Conservation (phyloP, 176 grass and related monocot species). For the Triticum timopheevii region DNA sequence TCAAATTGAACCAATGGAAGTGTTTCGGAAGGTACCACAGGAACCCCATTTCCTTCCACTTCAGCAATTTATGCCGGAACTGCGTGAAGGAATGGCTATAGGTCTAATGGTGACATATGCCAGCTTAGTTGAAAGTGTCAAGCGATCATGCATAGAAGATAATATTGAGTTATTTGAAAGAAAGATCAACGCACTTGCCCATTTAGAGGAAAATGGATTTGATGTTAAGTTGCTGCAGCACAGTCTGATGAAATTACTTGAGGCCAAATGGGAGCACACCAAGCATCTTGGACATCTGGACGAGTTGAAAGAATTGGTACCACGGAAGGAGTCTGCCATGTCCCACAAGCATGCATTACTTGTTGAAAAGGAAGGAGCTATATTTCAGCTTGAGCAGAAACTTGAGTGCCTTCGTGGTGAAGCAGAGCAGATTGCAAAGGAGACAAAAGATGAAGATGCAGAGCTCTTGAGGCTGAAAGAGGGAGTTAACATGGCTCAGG, state of each 20-base stretch:
- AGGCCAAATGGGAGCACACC: constrained; percentile 27
- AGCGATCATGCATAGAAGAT: constrained; percentile 32
- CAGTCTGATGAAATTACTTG: constrained; percentile 22
- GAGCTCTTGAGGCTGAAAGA: constrained; percentile 25
- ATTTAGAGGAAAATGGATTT: constrained; percentile 59
- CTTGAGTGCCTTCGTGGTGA: constrained; percentile 32
- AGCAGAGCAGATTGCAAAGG: constrained; percentile 22
- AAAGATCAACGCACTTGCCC: constrained; percentile 28
- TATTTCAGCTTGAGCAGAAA: constrained; percentile 41
- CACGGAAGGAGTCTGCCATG: background rate
- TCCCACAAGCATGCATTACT: constrained; percentile 6
- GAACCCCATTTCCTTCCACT: constrained; percentile 66
- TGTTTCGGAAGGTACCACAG: constrained; percentile 43
- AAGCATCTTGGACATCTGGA: background rate
- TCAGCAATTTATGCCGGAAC: background rate
- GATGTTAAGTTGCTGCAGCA: constrained; percentile 36
- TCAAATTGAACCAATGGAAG: constrained; percentile 43
- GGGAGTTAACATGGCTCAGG: background rate
- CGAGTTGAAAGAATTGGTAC: constrained; percentile 23
- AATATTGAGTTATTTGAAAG: constrained; percentile 30
- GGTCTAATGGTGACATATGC: constrained; percentile 57
- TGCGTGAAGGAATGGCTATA: constrained; percentile 73
- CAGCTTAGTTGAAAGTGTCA: constrained; percentile 35
- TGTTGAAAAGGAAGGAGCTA: constrained; percentile 33
- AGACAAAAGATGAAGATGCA: constrained; percentile 10